Percentiles rank a stretch among this genome's conserved stretches.
Conservation (phyloP, 148 eudicot genomes). For the Amaranthus cruentus region DNA sequence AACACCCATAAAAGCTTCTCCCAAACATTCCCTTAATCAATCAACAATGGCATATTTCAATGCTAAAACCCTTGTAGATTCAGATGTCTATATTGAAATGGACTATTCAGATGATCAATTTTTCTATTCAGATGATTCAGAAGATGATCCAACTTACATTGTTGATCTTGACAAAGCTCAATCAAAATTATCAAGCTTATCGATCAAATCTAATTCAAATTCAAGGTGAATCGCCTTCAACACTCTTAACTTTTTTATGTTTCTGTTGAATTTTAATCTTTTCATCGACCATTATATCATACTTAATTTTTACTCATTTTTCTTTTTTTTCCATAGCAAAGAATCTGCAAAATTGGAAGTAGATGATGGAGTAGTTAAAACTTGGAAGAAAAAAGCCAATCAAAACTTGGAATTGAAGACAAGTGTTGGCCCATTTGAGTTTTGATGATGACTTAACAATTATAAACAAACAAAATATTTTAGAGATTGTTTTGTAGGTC, state of each 20-base stretch:
- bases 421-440: no score
- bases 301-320: conserved; percentile 1
- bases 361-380: conserved; percentile 10
- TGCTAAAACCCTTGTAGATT: background rate
- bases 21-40: background rate
- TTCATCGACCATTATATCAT: background rate
- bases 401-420: conserved; percentile 35
- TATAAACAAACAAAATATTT: no score
- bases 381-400: conserved; percentile 1
- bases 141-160: no score
- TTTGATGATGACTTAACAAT: no score
- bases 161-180: conserved; percentile 16
- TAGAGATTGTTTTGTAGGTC: no score
- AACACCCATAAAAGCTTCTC: background rate
- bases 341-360: background rate
- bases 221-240: background rate
- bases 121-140: no score
- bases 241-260: background rate
- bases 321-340: background rate
- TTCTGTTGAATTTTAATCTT: background rate
- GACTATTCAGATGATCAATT: no score
- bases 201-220: conserved; percentile 7
- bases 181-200: conserved; percentile 17
- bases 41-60: conserved; percentile 9
- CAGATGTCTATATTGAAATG: no score